Evolutionary conservation across 495 filamentous ascomycete species (phyloP), one percentile per base, ranked within the genome.

Genomic region (Penicillium lividum): DNA sequence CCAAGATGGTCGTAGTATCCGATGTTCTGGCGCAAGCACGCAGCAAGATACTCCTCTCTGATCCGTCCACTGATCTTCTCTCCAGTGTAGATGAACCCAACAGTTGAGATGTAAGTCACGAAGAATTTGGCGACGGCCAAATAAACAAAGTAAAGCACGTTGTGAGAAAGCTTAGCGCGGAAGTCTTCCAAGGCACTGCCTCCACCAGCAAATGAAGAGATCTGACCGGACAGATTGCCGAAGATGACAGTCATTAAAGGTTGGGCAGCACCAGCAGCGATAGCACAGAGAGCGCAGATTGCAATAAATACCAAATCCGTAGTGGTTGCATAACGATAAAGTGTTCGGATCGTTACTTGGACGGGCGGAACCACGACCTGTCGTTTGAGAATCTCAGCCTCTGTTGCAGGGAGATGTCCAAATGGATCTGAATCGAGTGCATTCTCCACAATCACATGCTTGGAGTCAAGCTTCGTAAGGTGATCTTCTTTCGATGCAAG

Each of bases 51-150:
- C 13, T 67, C 68, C 61, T 83, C 79, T 27, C 85, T 83, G 29
- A 89, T 69, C 5, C 84, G 71, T 59, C 83, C 82, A 22, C 81
- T 81, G 3, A 89, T 75, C 9, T 86, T 79, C 53, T 81, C 79
- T 50, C 85, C 82, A 36, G 77, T 76, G 7, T 87, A 59, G 56
- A 72, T 84, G 81, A 83, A 89, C 55, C 79, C 86, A 4, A 63
- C 57, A 7, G 70, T 56, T 44, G 71, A 60, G 33, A 69, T 56
- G 60, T 86, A 88, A 49, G 86, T 84, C 50, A 78, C 57, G 16
- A 78, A 75, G 54, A 89, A 82, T 18, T 80, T 74, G 15, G 82
- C 86, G 45, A 87, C 82, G 42, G 78, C 79, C 53, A 87, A 64
- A 57, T 87, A 88, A 9, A 88, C 77, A 30, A 88, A 77, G 36